Conservation (phyloP, 176 grass and related monocot genomes). For the Oryza rufipogon region DNA sequence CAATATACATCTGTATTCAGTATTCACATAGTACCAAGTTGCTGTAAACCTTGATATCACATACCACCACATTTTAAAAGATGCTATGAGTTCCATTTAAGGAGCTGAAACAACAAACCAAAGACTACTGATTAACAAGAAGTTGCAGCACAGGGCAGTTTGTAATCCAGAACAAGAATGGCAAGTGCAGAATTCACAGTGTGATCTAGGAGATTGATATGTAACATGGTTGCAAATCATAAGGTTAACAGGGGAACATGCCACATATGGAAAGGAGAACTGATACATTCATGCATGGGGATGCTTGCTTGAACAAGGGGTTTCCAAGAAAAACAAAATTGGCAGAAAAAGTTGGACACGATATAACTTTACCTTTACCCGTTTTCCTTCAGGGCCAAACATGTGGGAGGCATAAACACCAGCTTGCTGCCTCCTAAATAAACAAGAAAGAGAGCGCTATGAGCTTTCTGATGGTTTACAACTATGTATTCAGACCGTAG, state of each 20-base stretch:
- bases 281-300: neutral
- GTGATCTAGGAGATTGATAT: constrained; percentile 11
- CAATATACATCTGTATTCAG: neutral
- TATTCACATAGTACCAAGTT: constrained; percentile 4
- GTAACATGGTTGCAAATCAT: neutral
- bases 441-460: constrained; percentile 39
- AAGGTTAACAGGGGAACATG: neutral
- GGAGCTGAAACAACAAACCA: constrained; percentile 8
- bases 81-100: constrained; percentile 1
- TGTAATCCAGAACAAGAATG: neutral
- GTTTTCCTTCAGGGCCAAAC: constrained; percentile 86
- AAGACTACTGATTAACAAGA: neutral
- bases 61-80: constrained; percentile 1
- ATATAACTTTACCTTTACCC: constrained; percentile 65
- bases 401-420: constrained; percentile 90
- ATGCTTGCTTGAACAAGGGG: constrained; percentile 5
- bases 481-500: constrained; percentile 7
- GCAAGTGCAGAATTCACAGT: neutral
- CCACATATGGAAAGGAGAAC: neutral
- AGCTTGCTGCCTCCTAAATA: constrained; percentile 82
- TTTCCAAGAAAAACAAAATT: neutral
- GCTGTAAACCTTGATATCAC: constrained; percentile 15
- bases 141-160: neutral
- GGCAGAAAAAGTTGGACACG: constrained; percentile 10
- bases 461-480: constrained; percentile 4